Percentiles rank a stretch among this genome's conserved stretches.
Evolutionary conservation across 2,329 filamentous ascomycete species (phyloP).

Genomic region (Zasmidium angulare): DNA sequence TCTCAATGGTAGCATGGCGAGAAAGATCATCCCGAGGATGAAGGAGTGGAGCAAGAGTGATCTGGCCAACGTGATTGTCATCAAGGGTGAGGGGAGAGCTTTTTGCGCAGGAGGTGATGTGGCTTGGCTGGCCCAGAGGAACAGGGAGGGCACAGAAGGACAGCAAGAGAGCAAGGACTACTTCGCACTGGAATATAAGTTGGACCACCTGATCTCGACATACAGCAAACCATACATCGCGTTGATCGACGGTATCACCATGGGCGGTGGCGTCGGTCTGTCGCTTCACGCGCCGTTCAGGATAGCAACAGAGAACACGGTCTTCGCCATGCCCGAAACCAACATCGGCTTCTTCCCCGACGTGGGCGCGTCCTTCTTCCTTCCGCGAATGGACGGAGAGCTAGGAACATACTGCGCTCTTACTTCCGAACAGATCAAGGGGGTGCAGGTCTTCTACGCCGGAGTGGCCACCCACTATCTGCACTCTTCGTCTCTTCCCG

Average conservation of each 20-base stretch:
- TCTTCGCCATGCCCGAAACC: slow-evolving; percentile 98
- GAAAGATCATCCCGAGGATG: slow-evolving; percentile 87
- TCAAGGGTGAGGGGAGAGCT: slow-evolving; percentile 85
- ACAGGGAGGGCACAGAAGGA: slow-evolving; percentile 66
- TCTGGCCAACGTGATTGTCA: slow-evolving; percentile 85
- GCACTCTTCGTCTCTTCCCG: slow-evolving; percentile 81
- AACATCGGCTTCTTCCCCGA: slow-evolving; percentile 99
- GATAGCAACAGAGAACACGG: slow-evolving; percentile 90
- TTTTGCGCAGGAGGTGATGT: slow-evolving; percentile 96
- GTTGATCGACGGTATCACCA: slow-evolving; percentile 96
- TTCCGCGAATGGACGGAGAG: slow-evolving; percentile 82
- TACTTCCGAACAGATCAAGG: slow-evolving; percentile 79
- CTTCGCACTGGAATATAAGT: slow-evolving; percentile 92
- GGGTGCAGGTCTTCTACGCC: slow-evolving; percentile 83
- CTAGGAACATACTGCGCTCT: slow-evolving; percentile 90
- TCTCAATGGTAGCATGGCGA: slow-evolving; percentile 89
- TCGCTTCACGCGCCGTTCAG: slow-evolving; percentile 94
- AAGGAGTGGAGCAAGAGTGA: slow-evolving; percentile 94
- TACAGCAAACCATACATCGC: slow-evolving; percentile 91
- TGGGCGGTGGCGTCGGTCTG: slow-evolving; percentile 94
- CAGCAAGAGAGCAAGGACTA: slow-evolving; percentile 76
- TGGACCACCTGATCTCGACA: slow-evolving; percentile 92
- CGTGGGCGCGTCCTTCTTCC: slow-evolving; percentile 93
- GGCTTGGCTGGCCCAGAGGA: slow-evolving; percentile 70
- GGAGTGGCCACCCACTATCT: slow-evolving; percentile 95